Base-by-base conservation (phyloP, 768 basidiomycete genomes). In the Cubamyces sp. region DNA sequence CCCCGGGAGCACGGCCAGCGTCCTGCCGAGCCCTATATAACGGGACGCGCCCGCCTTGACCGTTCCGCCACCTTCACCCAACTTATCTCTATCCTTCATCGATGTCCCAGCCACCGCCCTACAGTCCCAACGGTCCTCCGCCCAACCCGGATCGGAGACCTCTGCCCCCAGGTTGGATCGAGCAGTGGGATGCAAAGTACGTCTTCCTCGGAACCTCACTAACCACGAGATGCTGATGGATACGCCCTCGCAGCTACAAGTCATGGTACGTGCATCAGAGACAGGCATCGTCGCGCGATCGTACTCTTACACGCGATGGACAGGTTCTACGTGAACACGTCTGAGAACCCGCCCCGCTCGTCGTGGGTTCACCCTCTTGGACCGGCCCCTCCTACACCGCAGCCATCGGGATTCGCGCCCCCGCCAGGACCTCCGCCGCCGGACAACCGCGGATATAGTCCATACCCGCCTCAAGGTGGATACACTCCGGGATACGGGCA, bases 321-420 rank as follows among this genome's bases (percentile, higher is more conserved):
- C 63, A 92, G 91, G 90, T 92, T 84, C 78, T 92, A 92, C 65
- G 88, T 92, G 47, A 85, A 92, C 67, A 89, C 87, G 0, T 72
- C 68, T 25, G 80, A 82, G 47, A 74, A 79, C 18, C 90, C 90
- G 4, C 87, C 88, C 0, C 79, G 81, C 19, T 84, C 87, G 40
- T 82, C 80, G 15, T 92, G 91, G 91, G 78, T 75, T 0, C 91
- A 91, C 66, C 91, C 91, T 0, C 73, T 81, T n/a, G 87, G 86
- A 3, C 78, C 84, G 5, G 74, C 79, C 3, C 71, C 73, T 8
- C 66, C 74, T 18, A 50, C 71, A 7, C 69, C 64, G 23, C 80
- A 78, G 7, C 69, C 72, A 0, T 55, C 59, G 1, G 50, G 46
- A 30, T 82, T 66, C 56, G 70, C 64, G 1, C 69, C 78, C 15